Conservation (phyloP, 139 green algal genomes). For the Mesotaenium endlicherianum region DNA sequence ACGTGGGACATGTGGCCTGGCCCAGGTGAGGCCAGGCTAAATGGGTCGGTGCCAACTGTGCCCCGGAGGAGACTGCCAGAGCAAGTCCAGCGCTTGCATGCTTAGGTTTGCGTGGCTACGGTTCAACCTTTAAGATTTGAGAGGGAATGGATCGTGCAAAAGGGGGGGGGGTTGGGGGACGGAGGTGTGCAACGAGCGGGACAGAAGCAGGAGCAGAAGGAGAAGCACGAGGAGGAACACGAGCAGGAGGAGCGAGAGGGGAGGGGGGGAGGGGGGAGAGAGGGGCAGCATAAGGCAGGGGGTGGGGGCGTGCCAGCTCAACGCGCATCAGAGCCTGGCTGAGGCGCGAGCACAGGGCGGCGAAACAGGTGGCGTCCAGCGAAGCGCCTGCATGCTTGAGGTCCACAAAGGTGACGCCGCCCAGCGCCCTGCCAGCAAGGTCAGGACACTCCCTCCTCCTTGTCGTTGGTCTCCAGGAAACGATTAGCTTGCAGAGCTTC, state of each 20-base stretch:
- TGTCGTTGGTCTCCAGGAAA: background rate
- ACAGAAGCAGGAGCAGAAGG: background rate
- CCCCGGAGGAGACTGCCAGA: no score
- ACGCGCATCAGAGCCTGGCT: background rate
- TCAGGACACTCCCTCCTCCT: background rate
- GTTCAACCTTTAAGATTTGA: background rate
- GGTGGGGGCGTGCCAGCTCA: background rate
- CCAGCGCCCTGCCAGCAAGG: background rate
- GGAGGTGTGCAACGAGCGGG: background rate
- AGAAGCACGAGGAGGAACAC: background rate
- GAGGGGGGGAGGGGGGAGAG: background rate
- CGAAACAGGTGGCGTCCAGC: conserved; percentile 5
- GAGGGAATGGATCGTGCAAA: background rate
- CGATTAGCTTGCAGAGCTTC: background rate
- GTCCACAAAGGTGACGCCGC: background rate
- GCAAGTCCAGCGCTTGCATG: no score
- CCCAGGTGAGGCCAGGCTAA: no score
- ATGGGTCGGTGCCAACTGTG: no score
- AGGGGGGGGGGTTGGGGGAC: background rate
- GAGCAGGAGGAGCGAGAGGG: background rate
- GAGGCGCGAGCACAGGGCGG: background rate
- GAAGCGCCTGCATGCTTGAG: conserved; percentile 9
- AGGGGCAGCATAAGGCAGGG: background rate
- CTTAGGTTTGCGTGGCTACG: no score
- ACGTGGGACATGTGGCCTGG: no score